These are phyloP conservation scores for Aurifilum marmelostoma DNA, from an alignment of 2,329 filamentous ascomycete genomes.

Conservation along the genomic window DNA sequence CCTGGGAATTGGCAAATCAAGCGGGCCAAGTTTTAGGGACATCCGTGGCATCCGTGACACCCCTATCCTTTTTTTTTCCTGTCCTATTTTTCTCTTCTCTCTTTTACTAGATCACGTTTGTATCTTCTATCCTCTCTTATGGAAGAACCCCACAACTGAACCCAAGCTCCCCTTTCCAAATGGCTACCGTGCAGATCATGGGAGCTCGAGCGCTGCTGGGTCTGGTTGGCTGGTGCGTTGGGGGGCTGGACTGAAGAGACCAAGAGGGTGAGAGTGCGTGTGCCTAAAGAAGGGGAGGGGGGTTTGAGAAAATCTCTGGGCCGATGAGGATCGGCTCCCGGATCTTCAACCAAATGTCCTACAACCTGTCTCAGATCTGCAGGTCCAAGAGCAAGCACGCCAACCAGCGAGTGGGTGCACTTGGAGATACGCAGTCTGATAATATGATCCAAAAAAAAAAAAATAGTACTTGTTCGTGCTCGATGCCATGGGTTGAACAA, in stretches of 20 bases:
- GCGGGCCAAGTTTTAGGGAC: background rate
- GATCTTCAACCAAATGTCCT: slow-evolving; percentile 1
- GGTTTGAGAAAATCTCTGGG: background rate
- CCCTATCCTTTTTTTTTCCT: background rate
- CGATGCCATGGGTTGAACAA: background rate
- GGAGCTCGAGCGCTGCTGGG: background rate
- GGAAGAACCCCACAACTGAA: background rate
- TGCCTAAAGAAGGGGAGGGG: background rate
- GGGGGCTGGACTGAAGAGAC: background rate
- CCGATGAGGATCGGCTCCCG: slow-evolving; percentile 3
- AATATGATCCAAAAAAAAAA: background rate
- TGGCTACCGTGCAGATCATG: background rate
- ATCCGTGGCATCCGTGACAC: slow-evolving; percentile 3
- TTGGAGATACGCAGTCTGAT: background rate
- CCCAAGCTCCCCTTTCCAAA: background rate
- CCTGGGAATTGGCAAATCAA: slow-evolving; percentile 1
- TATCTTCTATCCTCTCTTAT: background rate
- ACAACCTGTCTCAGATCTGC: background rate
- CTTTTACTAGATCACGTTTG: background rate
- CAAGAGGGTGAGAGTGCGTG: background rate
- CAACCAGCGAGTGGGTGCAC: background rate
- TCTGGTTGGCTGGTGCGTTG: background rate
- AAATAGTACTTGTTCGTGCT: background rate
- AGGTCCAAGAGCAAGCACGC: slow-evolving; percentile 3
- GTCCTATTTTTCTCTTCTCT: background rate